phyloP scores from a whole-genome alignment of 768 basidiomycete genomes.

The Lactifluus hygrophoroides region DNA sequence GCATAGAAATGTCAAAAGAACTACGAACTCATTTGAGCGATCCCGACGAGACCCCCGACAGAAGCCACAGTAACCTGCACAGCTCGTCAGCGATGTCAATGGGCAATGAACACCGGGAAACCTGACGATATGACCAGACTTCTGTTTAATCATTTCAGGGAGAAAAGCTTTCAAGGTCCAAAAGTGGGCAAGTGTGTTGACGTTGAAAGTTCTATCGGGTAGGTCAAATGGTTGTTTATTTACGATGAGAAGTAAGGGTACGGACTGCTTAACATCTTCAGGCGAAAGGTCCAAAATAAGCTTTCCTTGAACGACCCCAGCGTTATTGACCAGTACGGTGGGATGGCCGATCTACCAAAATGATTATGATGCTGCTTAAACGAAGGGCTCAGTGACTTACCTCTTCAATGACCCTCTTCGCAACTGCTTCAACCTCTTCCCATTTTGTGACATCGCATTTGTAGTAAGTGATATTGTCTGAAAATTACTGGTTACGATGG shows the following conservation, averaged over 20 bases:
- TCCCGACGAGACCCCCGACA: slow-evolving; percentile 60
- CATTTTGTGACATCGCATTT: slow-evolving; percentile 88
- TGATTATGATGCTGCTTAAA: background rate
- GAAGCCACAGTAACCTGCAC: slow-evolving; percentile 70
- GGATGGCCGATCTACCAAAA: slow-evolving; percentile 66
- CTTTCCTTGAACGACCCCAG: slow-evolving; percentile 89
- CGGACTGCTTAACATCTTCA: slow-evolving; percentile 74
- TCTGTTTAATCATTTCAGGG: slow-evolving; percentile 71
- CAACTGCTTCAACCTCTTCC: slow-evolving; percentile 71
- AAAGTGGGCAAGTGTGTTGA: slow-evolving; percentile 84
- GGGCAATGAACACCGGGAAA: slow-evolving; percentile 7
- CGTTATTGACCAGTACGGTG: slow-evolving; percentile 90
- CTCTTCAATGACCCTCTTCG: slow-evolving; percentile 60
- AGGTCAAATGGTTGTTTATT: background rate
- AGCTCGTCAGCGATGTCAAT: background rate
- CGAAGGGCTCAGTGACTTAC: too few relatives aligned
- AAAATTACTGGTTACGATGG: background rate
- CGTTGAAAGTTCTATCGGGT: slow-evolving; percentile 68
- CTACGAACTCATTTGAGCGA: slow-evolving; percentile 65
- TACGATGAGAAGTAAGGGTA: slow-evolving; percentile 7
- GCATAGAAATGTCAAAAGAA: background rate
- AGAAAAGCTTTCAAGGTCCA: slow-evolving; percentile 92
- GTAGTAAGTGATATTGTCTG: slow-evolving; percentile 78
- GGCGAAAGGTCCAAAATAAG: slow-evolving; percentile 68
- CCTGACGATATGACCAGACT: slow-evolving; percentile 79